These are phyloP conservation scores for Coemansia sp. DNA, from an alignment of 192 early-diverging fungal species.

Conservation along the genomic window DNA sequence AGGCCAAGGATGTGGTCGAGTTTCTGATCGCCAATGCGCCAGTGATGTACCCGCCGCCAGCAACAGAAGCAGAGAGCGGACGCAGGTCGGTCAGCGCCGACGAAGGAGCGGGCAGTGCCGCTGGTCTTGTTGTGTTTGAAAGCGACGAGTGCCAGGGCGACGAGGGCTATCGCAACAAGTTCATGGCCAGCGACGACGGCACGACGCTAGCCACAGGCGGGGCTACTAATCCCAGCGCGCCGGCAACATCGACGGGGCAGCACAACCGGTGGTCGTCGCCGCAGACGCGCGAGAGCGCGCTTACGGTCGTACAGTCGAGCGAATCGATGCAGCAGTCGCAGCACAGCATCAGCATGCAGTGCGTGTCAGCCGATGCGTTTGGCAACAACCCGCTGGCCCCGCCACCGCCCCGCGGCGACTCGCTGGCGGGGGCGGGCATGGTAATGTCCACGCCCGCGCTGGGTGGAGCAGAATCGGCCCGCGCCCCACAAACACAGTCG, in stretches of 20 bases:
- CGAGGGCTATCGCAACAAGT: constrained; percentile 11
- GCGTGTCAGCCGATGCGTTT: background rate
- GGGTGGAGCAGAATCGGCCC: background rate
- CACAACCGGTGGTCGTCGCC: constrained; percentile 25
- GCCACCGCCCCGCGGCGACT: constrained; percentile 35
- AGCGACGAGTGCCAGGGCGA: background rate
- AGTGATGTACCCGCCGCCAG: constrained; percentile 11
- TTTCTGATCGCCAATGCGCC: constrained; percentile 64
- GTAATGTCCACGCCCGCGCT: constrained; percentile 36
- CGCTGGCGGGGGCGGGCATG: constrained; percentile 25
- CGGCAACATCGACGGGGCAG: constrained; percentile 9
- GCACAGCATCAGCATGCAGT: background rate
- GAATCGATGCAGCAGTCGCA: constrained; percentile 3
- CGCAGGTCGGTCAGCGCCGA: background rate
- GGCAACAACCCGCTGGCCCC: background rate
- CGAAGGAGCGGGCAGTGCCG: constrained; percentile 5
- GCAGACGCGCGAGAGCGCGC: constrained; percentile 17
- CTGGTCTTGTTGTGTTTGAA: constrained; percentile 36
- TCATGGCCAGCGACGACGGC: constrained; percentile 35
- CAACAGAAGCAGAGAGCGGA: background rate
- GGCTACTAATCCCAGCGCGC: background rate
- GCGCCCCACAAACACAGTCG: constrained; percentile 13
- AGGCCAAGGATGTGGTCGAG: constrained; percentile 72
- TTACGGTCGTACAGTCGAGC: constrained; percentile 16
- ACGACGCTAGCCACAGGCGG: constrained; percentile 13